Evolutionary conservation across 1,284 basidiomycete genomes (phyloP).

Genomic region (Naganishia albida): DNA sequence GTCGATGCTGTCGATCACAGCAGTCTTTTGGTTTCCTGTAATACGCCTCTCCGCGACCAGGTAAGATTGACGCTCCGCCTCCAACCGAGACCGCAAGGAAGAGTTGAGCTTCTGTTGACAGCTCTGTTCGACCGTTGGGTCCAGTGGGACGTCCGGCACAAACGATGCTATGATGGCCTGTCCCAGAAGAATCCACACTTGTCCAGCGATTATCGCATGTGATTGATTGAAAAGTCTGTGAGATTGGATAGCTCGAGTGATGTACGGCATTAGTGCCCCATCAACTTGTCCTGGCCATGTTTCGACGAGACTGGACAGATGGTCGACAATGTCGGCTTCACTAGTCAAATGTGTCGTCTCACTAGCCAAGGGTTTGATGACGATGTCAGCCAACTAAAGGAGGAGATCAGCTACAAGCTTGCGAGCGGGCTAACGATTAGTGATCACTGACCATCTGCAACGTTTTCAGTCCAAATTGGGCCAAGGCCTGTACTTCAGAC

Average conservation of each 20-base stretch:
- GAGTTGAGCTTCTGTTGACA: constrained; percentile 60
- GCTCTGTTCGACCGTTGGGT: constrained; percentile 74
- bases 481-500: constrained; percentile 1
- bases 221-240: too few relatives aligned
- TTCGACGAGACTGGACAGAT: background rate
- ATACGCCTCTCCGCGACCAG: constrained; percentile 61
- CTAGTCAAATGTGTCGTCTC: too few relatives aligned
- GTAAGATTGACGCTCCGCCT: constrained; percentile 61
- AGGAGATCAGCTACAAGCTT: background rate
- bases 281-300: too few relatives aligned
- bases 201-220: constrained; percentile 3
- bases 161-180: constrained; percentile 68
- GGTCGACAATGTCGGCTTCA: background rate
- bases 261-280: background rate
- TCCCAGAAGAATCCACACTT: constrained; percentile 25
- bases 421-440: background rate
- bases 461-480: background rate
- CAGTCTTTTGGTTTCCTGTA: constrained; percentile 65
- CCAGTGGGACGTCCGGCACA: constrained; percentile 82
- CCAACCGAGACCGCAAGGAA: constrained; percentile 58
- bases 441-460: constrained; percentile 15
- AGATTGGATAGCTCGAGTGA: background rate
- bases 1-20: constrained; percentile 52
- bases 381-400: constrained; percentile 3
- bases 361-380: background rate